A percentile compares a stretch with the other conserved stretches of the same genome.
Evolutionary conservation across 139 green algal species (phyloP).

Genomic region (Chlamydomonas schloesseri): DNA sequence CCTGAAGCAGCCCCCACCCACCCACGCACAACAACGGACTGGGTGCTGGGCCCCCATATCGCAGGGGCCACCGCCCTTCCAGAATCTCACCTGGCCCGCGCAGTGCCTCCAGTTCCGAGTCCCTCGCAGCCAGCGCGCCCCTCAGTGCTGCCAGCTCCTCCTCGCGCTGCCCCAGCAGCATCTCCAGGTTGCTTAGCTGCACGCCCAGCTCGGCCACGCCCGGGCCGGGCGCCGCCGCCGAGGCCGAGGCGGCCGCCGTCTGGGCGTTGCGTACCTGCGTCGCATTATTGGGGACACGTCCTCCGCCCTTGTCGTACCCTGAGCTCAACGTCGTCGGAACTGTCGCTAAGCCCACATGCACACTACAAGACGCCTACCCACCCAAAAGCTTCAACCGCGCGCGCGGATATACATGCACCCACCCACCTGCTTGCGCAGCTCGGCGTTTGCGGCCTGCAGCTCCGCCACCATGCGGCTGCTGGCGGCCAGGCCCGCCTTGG

Average conservation of each 20-base stretch:
- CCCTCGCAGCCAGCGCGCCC: constrained; percentile 57
- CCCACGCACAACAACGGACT: too few species aligned
- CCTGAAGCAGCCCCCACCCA: too few species aligned
- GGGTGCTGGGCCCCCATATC: too few species aligned
- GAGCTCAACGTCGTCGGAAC: too few species aligned
- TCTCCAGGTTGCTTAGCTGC: constrained; percentile 50
- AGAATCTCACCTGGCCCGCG: not conserved
- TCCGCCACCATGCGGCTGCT: constrained; percentile 54
- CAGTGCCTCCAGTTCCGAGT: constrained; percentile 52
- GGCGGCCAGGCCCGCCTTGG: constrained; percentile 55
- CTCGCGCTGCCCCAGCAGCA: constrained; percentile 51
- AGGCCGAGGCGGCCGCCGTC: not conserved
- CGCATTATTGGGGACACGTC: too few species aligned
- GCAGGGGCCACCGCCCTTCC: not conserved
- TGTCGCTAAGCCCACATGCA: too few species aligned
- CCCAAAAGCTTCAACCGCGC: too few species aligned
- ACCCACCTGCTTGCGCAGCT: constrained; percentile 43
- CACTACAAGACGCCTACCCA: too few species aligned
- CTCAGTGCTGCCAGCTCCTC: constrained; percentile 55
- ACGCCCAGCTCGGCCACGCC: constrained; percentile 28
- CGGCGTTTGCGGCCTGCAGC: constrained; percentile 61
- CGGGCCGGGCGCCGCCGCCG: not conserved
- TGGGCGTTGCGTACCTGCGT: too few species aligned
- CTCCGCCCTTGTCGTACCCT: too few species aligned
- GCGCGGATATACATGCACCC: too few species aligned